Evolutionary conservation across 1,139 yeast genomes (phyloP), one percentile per base, ranked within the genome.

Genomic region (Taphrina flavorubra): DNA sequence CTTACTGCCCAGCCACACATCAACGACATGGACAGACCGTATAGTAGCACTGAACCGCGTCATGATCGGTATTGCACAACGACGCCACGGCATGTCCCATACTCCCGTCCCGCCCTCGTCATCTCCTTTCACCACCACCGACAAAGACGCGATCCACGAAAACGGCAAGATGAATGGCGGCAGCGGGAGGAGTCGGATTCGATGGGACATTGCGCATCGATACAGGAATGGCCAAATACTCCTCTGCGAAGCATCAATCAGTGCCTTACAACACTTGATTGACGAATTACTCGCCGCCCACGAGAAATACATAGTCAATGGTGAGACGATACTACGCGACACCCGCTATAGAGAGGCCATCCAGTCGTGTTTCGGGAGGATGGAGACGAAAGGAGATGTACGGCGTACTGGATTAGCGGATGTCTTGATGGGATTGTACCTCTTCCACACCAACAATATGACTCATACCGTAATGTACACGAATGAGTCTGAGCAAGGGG

Each of bases 401-500:
- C 14, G 2, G 42, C 18, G n/a, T 13, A 53, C 14, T 13, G 42
- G 16, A n/a, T 16, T 53, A 7, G 13, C 4, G 8, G 58, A 53
- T 16, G 42, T 53, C 40, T 7, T 53, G 14, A n/a, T 53, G 18
- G 58, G 44, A 6, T 42, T 53, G 6, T 34, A 53, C 58, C 42
- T 53, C 25, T 16, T 14, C 14, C 25, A 36, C 58, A 46, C 51
- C 10, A 46, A 18, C 3, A n/a, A 10, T n/a, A 16, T n/a, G 4
- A 25, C 2, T 4, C 31, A 25, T 25, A 25, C 31, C 31, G 31
- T 25, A 4, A 25, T 4, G 31, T 2, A 2, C 2, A 25, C 31
- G 31, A 25, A 25, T 4, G 31, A 25, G 31, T 25, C 4, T 25
- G 31, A 25, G 31, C 31, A 25, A 4, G 4, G 31, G 31, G 31